Conservation (phyloP, 1,284 basidiomycete species). For the Rhizoctonia solani region DNA sequence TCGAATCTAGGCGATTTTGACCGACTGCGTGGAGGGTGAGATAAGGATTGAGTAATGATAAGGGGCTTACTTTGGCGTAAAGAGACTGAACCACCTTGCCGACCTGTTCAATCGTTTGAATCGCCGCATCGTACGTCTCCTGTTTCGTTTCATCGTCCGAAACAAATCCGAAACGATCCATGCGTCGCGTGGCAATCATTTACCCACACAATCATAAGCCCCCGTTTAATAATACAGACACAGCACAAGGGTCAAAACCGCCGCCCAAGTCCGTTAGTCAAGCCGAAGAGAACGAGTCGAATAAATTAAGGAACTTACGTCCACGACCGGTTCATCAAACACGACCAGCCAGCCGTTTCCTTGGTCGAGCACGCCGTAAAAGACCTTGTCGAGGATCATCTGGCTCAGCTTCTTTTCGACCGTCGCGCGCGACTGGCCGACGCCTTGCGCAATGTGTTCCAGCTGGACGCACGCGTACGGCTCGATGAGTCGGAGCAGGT, state of each 20-base stretch:
- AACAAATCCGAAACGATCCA: neutral
- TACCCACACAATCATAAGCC: too few relatives aligned
- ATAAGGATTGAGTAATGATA: constrained; percentile 18
- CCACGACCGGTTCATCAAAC: constrained; percentile 81
- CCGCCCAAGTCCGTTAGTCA: too few relatives aligned
- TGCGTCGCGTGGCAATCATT: neutral
- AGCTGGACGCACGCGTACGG: constrained; percentile 94
- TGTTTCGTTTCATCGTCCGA: constrained; percentile 47
- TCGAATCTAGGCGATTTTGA: constrained; percentile 5
- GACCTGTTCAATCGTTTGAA: constrained; percentile 88
- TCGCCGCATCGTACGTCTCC: constrained; percentile 84
- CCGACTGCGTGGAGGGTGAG: constrained; percentile 15
- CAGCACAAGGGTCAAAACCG: too few relatives aligned
- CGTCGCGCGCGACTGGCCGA: constrained; percentile 87
- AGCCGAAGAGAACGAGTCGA: too few relatives aligned
- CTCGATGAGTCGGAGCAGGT: constrained; percentile 91
- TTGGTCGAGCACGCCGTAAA: constrained; percentile 94
- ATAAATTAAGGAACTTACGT: too few relatives aligned
- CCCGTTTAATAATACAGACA: too few relatives aligned
- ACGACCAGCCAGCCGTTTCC: constrained; percentile 90
- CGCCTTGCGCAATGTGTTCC: constrained; percentile 83
- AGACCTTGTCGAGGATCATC: constrained; percentile 97
- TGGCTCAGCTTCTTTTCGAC: constrained; percentile 91
- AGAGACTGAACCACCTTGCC: constrained; percentile 89
- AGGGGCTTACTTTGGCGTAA: constrained; percentile 74